phyloP scores from a whole-genome alignment of 805 yeast species.

The Isabelozyma rhagii region DNA sequence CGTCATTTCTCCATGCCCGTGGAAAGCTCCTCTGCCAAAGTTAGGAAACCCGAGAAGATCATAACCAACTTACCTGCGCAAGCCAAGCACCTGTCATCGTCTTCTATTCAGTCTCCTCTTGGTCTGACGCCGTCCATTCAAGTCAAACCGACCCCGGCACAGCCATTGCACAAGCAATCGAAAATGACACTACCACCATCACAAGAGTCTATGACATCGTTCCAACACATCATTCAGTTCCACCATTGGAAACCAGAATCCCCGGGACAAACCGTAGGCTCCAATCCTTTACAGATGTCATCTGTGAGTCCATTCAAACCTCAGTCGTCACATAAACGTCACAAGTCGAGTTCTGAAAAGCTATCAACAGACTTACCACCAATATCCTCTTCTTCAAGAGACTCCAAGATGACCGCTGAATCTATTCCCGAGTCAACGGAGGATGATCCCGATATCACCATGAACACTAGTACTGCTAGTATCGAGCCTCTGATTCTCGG shows the following conservation, averaged over 20 bases:
- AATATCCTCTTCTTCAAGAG: constrained; percentile 15
- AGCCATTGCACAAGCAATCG: constrained; percentile 33
- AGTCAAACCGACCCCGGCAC: constrained; percentile 42
- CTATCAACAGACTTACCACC: constrained; percentile 4
- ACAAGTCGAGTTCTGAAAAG: constrained; percentile 28
- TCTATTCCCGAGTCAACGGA: not conserved
- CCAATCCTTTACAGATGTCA: no score
- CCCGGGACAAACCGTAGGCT: no score
- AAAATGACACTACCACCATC: constrained; percentile 18
- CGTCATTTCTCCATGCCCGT: constrained; percentile 43
- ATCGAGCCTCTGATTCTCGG: not conserved
- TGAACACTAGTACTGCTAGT: constrained; percentile 8
- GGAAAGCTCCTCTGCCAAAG: constrained; percentile 11
- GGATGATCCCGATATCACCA: constrained; percentile 10
- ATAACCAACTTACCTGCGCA: constrained; percentile 3
- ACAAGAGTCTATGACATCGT: constrained; percentile 44
- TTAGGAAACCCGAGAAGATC: constrained; percentile 4
- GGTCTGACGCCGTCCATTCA: constrained; percentile 34
- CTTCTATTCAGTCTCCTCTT: constrained; percentile 12
- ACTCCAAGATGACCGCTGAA: constrained; percentile 10
- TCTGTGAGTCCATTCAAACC: no score
- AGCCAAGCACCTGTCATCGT: not conserved
- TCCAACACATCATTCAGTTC: constrained; percentile 52
- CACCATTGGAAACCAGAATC: constrained; percentile 55
- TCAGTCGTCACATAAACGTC: constrained; percentile 30